phyloP scores from a whole-genome alignment of 345 rosid species.

The Boechera stricta region DNA sequence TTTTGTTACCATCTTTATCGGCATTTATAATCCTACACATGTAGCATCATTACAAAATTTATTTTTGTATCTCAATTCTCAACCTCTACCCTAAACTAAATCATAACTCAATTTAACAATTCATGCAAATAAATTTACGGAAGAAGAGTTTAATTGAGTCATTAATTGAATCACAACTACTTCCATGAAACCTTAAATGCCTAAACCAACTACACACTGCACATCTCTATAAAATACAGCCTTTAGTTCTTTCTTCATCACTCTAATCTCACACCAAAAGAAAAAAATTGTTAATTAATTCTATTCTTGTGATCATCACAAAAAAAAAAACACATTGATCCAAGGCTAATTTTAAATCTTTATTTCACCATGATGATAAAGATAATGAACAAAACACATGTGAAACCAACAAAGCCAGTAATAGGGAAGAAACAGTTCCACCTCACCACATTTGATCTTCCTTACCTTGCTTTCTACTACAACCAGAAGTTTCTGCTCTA shows the following conservation, averaged over 20 bases:
- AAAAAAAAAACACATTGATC: not conserved
- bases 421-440: slow-evolving; percentile 73
- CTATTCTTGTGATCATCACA: slow-evolving; percentile 12
- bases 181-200: slow-evolving; percentile 59
- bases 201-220: slow-evolving; percentile 48
- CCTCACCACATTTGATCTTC: slow-evolving; percentile 88
- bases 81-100: slow-evolving; percentile 3
- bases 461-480: slow-evolving; percentile 80
- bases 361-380: slow-evolving; percentile 50
- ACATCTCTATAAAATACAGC: slow-evolving; percentile 31
- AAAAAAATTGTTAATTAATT: not conserved
- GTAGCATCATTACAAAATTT: slow-evolving; percentile 4
- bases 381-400: slow-evolving; percentile 53
- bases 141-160: slow-evolving; percentile 15
- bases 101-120: slow-evolving; percentile 19
- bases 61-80: not conserved
- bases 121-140: slow-evolving; percentile 26
- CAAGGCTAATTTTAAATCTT: slow-evolving; percentile 36
- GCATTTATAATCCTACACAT: slow-evolving; percentile 28
- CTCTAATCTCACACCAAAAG: not conserved
- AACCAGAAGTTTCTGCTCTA: slow-evolving; percentile 91
- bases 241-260: slow-evolving; percentile 31
- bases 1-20: slow-evolving; percentile 39
- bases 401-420: slow-evolving; percentile 60
- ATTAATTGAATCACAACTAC: slow-evolving; percentile 56